phyloP scores from a whole-genome alignment of 2,329 filamentous ascomycete genomes.

The Colletotrichum paranaense region DNA sequence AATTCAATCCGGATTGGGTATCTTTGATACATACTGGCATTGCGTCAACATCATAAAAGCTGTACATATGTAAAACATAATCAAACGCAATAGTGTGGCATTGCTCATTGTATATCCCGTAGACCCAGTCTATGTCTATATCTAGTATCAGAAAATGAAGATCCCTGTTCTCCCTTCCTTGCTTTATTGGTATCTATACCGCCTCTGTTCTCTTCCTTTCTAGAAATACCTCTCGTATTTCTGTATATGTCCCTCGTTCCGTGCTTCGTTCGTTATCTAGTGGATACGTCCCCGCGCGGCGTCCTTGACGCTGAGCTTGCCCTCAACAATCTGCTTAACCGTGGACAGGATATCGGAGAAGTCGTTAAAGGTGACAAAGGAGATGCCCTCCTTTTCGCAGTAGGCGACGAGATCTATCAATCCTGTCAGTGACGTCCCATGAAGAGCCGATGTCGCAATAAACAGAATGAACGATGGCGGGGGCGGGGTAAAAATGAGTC shows the following conservation, averaged over 20 bases:
- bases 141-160: conserved; percentile 17
- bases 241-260: not conserved
- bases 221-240: not conserved
- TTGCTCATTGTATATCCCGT: conserved; percentile 3
- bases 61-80: not conserved
- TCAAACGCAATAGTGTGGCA: not conserved
- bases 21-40: not conserved
- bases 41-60: not conserved
- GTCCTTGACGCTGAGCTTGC: conserved; percentile 76
- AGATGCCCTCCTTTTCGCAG: conserved; percentile 85
- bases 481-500: conserved; percentile 38
- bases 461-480: not conserved
- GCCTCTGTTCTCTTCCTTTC: not conserved
- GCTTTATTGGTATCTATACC: conserved; percentile 12
- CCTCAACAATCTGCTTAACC: conserved; percentile 81
- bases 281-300: conserved; percentile 65
- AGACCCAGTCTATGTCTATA: conserved; percentile 26
- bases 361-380: conserved; percentile 88
- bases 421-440: conserved; percentile 18
- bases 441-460: not conserved
- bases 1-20: not conserved
- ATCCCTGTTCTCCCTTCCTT: not conserved
- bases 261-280: conserved; percentile 1
- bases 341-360: conserved; percentile 83
- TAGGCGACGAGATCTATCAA: conserved; percentile 82